These are phyloP conservation scores for Chlamydomonas incerta DNA, from an alignment of 139 green algal genomes.

Conservation along the genomic window DNA sequence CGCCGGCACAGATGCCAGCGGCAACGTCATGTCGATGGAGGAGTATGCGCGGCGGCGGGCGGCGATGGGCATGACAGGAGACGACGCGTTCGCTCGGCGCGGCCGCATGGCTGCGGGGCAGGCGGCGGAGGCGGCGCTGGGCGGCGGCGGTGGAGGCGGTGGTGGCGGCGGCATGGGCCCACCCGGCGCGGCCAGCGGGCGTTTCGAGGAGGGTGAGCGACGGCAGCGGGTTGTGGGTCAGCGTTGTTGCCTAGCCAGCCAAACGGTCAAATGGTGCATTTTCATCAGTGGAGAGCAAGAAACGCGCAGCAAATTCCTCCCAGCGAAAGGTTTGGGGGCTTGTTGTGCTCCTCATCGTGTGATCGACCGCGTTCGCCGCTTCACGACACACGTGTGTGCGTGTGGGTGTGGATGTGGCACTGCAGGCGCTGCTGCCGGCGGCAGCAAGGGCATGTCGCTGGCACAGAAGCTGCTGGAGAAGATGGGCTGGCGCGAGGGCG, in stretches of 20 bases:
- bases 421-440: neutral
- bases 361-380: no score
- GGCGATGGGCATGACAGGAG: conserved; percentile 61
- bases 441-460: conserved; percentile 70
- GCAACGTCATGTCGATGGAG: conserved; percentile 25
- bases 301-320: no score
- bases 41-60: conserved; percentile 31
- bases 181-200: no score
- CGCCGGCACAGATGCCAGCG: no score
- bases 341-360: no score
- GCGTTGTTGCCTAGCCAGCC: no score
- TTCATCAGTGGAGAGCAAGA: no score
- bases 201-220: no score
- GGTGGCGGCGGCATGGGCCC: conserved; percentile 33
- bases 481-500: conserved; percentile 96
- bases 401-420: neutral
- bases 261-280: no score
- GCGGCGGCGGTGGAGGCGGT: neutral
- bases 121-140: neutral
- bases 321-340: no score
- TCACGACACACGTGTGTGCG: no score
- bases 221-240: no score
- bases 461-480: conserved; percentile 94
- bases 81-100: conserved; percentile 66
- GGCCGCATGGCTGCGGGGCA: neutral